Conservation (phyloP, 148 eudicot species). For the Amaranthus hypochondriacus region DNA sequence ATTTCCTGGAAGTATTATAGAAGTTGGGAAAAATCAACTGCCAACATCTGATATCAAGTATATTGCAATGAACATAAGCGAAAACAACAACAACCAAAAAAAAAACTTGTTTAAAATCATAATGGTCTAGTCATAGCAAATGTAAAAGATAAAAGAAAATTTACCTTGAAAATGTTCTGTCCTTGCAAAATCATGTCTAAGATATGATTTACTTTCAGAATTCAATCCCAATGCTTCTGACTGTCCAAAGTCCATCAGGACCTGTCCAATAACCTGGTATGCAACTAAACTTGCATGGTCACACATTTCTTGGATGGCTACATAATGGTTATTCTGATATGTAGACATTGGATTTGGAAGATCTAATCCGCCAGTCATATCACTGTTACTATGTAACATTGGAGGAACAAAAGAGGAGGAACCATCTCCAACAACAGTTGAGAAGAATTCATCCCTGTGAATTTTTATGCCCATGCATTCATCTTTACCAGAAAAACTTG, state of each 20-base stretch:
- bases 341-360: constrained; percentile 3
- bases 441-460: constrained; percentile 5
- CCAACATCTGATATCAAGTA: neutral
- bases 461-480: neutral
- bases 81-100: neutral
- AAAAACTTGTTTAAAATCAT: too few relatives aligned
- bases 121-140: neutral
- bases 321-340: constrained; percentile 42
- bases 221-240: constrained; percentile 34
- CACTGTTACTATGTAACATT: neutral
- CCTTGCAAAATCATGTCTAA: constrained; percentile 33
- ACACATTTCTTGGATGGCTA: constrained; percentile 65
- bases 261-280: constrained; percentile 47
- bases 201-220: constrained; percentile 40
- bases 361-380: neutral
- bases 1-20: too few relatives aligned
- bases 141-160: constrained; percentile 8
- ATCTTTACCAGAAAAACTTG: neutral
- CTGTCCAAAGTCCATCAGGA: constrained; percentile 45
- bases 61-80: neutral
- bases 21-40: neutral
- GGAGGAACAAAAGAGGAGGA: neutral
- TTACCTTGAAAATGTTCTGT: constrained; percentile 35
- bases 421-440: constrained; percentile 8
- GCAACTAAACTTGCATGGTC: constrained; percentile 65